These are phyloP conservation scores for Chytriomyces hyalinus DNA, from an alignment of 192 early-diverging fungal genomes.

Conservation along the genomic window DNA sequence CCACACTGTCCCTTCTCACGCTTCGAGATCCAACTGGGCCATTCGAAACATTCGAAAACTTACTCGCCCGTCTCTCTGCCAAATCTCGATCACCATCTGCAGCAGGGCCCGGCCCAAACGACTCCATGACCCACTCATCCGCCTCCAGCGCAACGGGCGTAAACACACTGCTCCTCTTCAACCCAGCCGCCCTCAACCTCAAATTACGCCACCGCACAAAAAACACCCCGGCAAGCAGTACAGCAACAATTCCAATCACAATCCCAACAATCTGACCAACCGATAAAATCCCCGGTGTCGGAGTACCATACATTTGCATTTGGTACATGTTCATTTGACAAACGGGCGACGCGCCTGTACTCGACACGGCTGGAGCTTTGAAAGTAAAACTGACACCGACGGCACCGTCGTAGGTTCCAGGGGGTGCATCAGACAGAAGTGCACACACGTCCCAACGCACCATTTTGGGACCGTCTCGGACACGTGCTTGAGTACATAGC, in stretches of 20 bases:
- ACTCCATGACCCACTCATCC: constrained; percentile 4
- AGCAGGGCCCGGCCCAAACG: background rate
- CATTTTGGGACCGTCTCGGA: background rate
- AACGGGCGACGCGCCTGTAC: background rate
- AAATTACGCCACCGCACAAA: constrained; percentile 3
- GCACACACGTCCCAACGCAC: constrained; percentile 29
- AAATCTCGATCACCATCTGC: too few relatives aligned
- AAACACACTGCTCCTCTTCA: too few relatives aligned
- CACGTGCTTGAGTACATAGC: constrained; percentile 12
- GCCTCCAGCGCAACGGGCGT: background rate
- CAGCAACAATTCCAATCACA: background rate
- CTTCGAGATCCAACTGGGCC: too few relatives aligned
- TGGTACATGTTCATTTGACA: constrained; percentile 28
- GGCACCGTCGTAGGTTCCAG: constrained; percentile 1
- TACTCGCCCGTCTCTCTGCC: too few relatives aligned
- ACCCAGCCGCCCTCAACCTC: background rate
- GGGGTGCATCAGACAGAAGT: background rate
- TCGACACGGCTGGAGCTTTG: background rate
- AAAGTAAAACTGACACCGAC: constrained; percentile 7
- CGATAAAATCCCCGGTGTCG: constrained; percentile 7
- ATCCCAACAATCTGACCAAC: constrained; percentile 2
- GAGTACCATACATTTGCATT: constrained; percentile 13
- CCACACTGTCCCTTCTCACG: too few relatives aligned
- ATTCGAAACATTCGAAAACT: too few relatives aligned
- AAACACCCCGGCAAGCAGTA: background rate